Conservation (phyloP, 495 filamentous ascomycete genomes). For the Durotheca rogersii region DNA sequence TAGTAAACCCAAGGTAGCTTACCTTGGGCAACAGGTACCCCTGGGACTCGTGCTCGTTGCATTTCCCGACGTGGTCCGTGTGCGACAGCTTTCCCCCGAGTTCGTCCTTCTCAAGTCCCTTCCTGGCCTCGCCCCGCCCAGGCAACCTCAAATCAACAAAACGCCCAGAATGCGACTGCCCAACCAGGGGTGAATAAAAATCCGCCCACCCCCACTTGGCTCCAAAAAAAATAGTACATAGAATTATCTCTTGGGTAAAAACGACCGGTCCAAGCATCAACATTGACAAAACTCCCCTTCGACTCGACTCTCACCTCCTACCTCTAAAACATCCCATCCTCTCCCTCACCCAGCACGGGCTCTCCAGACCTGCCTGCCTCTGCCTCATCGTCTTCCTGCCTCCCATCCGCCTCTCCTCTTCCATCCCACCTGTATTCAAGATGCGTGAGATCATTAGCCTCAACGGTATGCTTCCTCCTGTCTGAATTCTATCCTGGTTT, state of each 20-base stretch:
- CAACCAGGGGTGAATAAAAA: conserved; percentile 38
- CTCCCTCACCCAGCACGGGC: conserved; percentile 19
- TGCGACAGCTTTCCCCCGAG: too few relatives aligned
- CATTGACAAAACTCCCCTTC: conserved; percentile 36
- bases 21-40: too few relatives aligned
- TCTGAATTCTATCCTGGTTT: too few relatives aligned
- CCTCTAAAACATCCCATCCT: conserved; percentile 25
- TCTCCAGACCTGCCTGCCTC: conserved; percentile 25
- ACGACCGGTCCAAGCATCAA: conserved; percentile 29
- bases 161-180: conserved; percentile 14
- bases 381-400: conserved; percentile 16
- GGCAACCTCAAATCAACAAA: conserved; percentile 31
- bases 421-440: conserved; percentile 47
- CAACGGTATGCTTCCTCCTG: conserved; percentile 73
- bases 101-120: conserved; percentile 13
- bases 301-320: conserved; percentile 30
- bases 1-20: too few relatives aligned
- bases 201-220: conserved; percentile 33
- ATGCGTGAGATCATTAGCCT: conserved; percentile 99
- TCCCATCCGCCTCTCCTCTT: conserved; percentile 20
- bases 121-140: conserved; percentile 15
- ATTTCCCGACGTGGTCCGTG: conserved; percentile 23
- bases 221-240: conserved; percentile 7
- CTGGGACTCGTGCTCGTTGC: conserved; percentile 14
- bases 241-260: conserved; percentile 36